A percentile compares a stretch with the other conserved stretches of the same genome.
phyloP scores from a whole-genome alignment of 306 rosid genomes.

The Rubus parviflorus region DNA sequence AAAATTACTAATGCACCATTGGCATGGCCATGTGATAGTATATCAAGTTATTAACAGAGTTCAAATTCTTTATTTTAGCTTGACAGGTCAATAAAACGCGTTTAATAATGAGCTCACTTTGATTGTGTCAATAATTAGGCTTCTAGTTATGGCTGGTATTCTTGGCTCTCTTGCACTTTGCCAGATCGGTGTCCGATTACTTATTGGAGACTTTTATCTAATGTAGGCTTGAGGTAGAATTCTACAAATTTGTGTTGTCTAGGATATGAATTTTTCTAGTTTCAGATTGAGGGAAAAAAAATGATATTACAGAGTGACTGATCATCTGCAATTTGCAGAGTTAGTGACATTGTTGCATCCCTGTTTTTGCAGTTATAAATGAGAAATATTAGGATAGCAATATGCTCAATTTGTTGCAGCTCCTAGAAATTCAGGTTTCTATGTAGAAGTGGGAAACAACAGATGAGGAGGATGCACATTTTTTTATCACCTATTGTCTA shows the following conservation, averaged over 20 bases:
- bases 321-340: not conserved
- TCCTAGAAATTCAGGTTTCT: not conserved
- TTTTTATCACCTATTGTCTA: not conserved
- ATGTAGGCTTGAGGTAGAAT: not conserved
- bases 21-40: not conserved
- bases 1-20: constrained; percentile 16
- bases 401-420: not conserved
- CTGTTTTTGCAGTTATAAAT: not conserved
- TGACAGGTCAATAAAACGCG: too few relatives aligned
- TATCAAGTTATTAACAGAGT: not conserved
- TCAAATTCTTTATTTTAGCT: not conserved
- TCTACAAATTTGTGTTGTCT: not conserved
- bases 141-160: not conserved
- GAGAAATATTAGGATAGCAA: not conserved
- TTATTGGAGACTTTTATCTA: not conserved
- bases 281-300: not conserved
- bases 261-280: not conserved
- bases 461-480: not conserved
- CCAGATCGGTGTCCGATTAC: constrained; percentile 2
- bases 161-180: not conserved
- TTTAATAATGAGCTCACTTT: not conserved
- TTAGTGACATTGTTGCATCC: not conserved
- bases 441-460: not conserved
- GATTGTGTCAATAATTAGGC: not conserved
- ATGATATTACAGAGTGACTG: not conserved